Conservation (phyloP, 2,329 filamentous ascomycete species). For the Plectosphaerella cucumerina region DNA sequence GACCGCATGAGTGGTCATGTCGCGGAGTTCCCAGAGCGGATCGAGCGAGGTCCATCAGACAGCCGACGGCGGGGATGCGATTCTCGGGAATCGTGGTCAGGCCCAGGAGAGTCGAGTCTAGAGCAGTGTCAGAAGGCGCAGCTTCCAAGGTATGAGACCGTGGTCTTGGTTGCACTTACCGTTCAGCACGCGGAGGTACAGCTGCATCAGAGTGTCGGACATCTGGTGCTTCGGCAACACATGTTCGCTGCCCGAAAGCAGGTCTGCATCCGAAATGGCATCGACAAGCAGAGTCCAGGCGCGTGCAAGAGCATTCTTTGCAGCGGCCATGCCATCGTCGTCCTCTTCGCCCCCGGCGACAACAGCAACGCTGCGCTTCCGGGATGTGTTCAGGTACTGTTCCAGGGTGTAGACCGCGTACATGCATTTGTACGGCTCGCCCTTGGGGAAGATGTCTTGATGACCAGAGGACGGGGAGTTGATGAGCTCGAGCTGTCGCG, state of each 20-base stretch:
- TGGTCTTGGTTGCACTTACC: not conserved
- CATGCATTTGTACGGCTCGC: conserved; percentile 67
- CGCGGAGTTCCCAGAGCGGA: conserved; percentile 9
- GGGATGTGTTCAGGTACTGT: conserved; percentile 50
- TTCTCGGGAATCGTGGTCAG: not conserved
- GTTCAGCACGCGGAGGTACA: conserved; percentile 48
- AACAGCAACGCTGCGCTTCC: conserved; percentile 18
- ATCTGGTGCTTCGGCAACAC: conserved; percentile 44
- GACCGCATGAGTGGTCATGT: conserved; percentile 6
- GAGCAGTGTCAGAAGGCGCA: conserved; percentile 14
- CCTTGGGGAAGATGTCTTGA: conserved; percentile 61
- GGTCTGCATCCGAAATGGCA: conserved; percentile 27
- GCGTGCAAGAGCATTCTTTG: conserved; percentile 32
- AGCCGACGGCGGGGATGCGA: conserved; percentile 17
- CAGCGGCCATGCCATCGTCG: conserved; percentile 16
- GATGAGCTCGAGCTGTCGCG: conserved; percentile 56
- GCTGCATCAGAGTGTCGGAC: conserved; percentile 51
- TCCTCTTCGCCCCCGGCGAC: conserved; percentile 9
- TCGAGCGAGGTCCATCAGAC: conserved; percentile 23
- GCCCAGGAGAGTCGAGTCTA: conserved; percentile 15
- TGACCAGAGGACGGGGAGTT: conserved; percentile 48
- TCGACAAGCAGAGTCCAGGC: conserved; percentile 52
- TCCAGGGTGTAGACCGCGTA: conserved; percentile 68
- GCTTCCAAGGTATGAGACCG: too few species aligned
- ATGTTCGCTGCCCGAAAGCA: conserved; percentile 17